Evolutionary conservation across 1,284 basidiomycete species (phyloP).

Genomic region (Mrakiaceae sp.): DNA sequence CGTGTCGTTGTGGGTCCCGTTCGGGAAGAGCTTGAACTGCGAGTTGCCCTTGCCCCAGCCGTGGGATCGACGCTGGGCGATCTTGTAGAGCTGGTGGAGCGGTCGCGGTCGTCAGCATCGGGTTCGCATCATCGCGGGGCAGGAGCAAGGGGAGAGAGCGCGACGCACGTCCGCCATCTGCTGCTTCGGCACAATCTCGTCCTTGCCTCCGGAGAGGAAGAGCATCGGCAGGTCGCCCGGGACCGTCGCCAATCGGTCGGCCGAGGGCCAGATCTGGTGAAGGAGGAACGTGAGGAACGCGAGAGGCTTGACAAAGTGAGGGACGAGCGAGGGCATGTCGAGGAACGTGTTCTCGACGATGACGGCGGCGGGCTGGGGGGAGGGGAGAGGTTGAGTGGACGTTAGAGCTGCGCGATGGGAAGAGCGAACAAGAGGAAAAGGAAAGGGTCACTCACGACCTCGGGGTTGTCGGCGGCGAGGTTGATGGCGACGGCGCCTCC

Average conservation of each 20-base stretch:
- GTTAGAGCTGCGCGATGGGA: neutral
- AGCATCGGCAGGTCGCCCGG: slow-evolving; percentile 65
- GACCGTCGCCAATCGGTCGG: slow-evolving; percentile 55
- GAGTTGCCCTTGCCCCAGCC: slow-evolving; percentile 40
- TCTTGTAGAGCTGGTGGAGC: neutral
- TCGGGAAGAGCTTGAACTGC: slow-evolving; percentile 48
- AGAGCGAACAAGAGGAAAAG: neutral
- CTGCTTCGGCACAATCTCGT: slow-evolving; percentile 71
- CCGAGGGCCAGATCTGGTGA: slow-evolving; percentile 83
- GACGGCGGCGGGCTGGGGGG: slow-evolving; percentile 28
- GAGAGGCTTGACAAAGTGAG: slow-evolving; percentile 66
- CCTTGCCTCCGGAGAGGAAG: slow-evolving; percentile 63
- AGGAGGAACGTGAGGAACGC: slow-evolving; percentile 69
- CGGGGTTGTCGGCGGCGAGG: slow-evolving; percentile 66
- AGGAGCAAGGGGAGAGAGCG: slow-evolving; percentile 17
- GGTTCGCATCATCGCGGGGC: no score
- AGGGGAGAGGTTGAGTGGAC: neutral
- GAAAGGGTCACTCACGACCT: slow-evolving; percentile 29
- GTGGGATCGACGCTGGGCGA: slow-evolving; percentile 5
- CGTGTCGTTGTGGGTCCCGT: slow-evolving; percentile 65
- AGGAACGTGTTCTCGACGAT: slow-evolving; percentile 90
- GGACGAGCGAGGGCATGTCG: slow-evolving; percentile 66
- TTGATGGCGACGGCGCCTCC: slow-evolving; percentile 92
- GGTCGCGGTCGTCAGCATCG: no score
- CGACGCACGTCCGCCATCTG: slow-evolving; percentile 75